These are phyloP conservation scores for Cucumis sativus DNA, from an alignment of 306 rosid species.

Conservation along the genomic window DNA sequence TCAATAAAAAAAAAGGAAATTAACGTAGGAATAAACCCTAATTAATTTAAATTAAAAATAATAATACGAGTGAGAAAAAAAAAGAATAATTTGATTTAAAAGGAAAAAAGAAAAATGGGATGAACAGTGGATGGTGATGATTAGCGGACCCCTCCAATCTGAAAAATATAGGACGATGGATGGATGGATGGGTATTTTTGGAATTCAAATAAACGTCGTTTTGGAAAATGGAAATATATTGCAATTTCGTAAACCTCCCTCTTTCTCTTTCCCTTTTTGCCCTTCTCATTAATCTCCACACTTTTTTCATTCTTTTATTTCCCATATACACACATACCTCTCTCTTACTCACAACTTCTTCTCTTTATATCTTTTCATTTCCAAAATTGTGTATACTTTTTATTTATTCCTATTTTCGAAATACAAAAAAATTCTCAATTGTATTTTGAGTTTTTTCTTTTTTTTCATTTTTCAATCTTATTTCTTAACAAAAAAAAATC, in stretches of 20 bases:
- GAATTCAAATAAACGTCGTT: background rate
- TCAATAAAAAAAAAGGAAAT: no score
- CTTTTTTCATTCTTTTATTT: background rate
- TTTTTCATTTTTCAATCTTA: no score
- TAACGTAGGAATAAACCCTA: no score
- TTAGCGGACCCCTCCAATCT: background rate
- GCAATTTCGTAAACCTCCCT: background rate
- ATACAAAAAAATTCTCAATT: no score
- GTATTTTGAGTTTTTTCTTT: no score
- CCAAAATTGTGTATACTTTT: no score
- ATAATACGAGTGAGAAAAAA: background rate
- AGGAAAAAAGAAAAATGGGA: background rate
- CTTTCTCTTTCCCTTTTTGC: background rate
- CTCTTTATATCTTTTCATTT: background rate
- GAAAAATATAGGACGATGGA: constrained; percentile 14
- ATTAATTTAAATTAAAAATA: no score
- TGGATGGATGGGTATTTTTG: background rate
- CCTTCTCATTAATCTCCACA: background rate
- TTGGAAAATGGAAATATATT: background rate
- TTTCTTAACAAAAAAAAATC: no score
- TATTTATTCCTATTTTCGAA: no score
- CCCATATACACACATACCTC: background rate
- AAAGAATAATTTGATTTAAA: no score
- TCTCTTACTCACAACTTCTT: background rate
- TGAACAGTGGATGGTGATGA: constrained; percentile 11